Evolutionary conservation across 2,329 filamentous ascomycete genomes (phyloP), one percentile per base, ranked within the genome.

Genomic region (Helotiales sp.): DNA sequence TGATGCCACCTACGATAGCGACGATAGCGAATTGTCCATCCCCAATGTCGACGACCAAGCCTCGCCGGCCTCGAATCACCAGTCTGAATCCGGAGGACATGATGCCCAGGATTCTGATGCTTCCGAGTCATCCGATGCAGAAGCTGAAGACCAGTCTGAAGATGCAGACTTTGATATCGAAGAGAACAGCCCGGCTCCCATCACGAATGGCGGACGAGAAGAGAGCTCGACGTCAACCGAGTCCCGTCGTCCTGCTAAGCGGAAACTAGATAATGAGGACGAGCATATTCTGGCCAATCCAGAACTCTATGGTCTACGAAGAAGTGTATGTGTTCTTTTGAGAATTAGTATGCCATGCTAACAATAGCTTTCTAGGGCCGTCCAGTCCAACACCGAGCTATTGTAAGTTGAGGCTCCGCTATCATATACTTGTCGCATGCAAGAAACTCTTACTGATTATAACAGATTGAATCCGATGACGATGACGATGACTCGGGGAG

Each of bases 201-300:
- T 76, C 52, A 79, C 77, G 58, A 78, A 81, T 53, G 75, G 73
- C 55, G 74, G 69, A 51, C 74, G 77, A 51, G 80, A 81, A 60
- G 81, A 81, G 64, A 65, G 69, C 47, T 90, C 87, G 64, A 85
- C 84, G 70, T 95, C 91, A 47, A 82, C 85, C 68, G 87, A 87
- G 67, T 90, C 88, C 42, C 82, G 81, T 62, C 82, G 85, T 70
- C 83, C 82, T 50, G 75, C 81, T 60, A 96, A 96, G 80, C 88
- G 92, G 75, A 89, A 90, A 76, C 75, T 80, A 64, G 73, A 80
- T 70, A 72, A 83, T 34, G 86, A 88, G 52, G 90, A 95, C 58
- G 87, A 92, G 47, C 93, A 87, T 70, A 96, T 98, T 67, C 83
- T 88, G 68, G 89, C 91, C 70, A 96, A 99, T 69, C 95, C 95